These are phyloP conservation scores for Pichia sp. DNA, from an alignment of 1,139 yeast genomes.

Conservation along the genomic window DNA sequence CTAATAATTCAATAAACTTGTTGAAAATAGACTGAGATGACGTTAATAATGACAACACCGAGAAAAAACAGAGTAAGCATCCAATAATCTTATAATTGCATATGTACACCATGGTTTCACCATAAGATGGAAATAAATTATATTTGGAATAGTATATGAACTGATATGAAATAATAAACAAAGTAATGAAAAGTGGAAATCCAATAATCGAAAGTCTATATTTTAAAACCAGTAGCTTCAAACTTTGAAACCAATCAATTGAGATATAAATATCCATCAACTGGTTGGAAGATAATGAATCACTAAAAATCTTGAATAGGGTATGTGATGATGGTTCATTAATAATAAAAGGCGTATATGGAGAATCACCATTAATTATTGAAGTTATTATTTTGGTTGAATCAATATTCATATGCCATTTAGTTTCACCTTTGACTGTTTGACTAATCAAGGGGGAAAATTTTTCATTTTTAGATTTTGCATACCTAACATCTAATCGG, in stretches of 20 bases:
- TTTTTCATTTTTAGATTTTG: conserved; percentile 24
- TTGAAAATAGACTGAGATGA: conserved; percentile 24
- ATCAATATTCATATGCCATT: conserved; percentile 58
- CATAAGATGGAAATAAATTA: conserved; percentile 47
- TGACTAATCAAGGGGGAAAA: conserved; percentile 68
- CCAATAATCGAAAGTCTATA: conserved; percentile 60
- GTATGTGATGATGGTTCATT: conserved; percentile 25
- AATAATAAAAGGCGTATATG: conserved; percentile 56
- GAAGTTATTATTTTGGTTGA: conserved; percentile 34
- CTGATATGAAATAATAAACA: conserved; percentile 44
- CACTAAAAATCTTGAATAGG: conserved; percentile 44
- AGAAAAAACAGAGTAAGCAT: conserved; percentile 22
- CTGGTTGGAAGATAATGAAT: conserved; percentile 28
- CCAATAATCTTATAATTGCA: conserved; percentile 29
- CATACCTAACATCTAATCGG: conserved; percentile 33
- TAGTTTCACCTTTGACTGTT: conserved; percentile 62
- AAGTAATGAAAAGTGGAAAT: conserved; percentile 46
- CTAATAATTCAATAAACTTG: conserved; percentile 38
- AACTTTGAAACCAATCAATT: conserved; percentile 40
- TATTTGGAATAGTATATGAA: conserved; percentile 34
- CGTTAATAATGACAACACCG: conserved; percentile 36
- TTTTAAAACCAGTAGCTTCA: conserved; percentile 53
- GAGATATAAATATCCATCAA: conserved; percentile 33
- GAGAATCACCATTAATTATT: conserved; percentile 69
- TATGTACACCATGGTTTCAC: conserved; percentile 37